phyloP scores from a whole-genome alignment of 805 yeast species.

The Blastobotrys parvus region DNA sequence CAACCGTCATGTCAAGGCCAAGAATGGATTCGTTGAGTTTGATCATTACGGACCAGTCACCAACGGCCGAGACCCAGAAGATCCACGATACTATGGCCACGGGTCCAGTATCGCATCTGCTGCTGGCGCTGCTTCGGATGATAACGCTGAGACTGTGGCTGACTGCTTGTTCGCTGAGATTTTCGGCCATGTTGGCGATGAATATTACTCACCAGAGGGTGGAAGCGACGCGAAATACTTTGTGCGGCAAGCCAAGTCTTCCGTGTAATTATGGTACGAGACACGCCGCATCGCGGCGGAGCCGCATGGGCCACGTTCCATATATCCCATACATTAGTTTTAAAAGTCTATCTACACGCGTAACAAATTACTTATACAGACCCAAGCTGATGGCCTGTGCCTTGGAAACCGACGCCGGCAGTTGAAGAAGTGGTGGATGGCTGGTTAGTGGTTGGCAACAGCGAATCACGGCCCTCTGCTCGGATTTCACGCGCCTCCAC shows the following conservation, averaged over 20 bases:
- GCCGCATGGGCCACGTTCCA: too few species aligned
- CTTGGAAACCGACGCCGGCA: background rate
- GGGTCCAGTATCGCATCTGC: too few species aligned
- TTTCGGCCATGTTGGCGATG: too few species aligned
- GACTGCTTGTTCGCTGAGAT: too few species aligned
- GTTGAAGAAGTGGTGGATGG: background rate
- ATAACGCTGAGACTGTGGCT: background rate
- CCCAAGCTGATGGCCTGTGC: conserved; percentile 1
- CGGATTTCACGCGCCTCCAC: conserved; percentile 41
- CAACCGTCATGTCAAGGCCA: conserved; percentile 1
- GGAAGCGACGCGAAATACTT: too few species aligned
- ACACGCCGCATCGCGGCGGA: too few species aligned
- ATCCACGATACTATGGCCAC: background rate
- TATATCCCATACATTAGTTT: too few species aligned
- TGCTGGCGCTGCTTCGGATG: background rate
- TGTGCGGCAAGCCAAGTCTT: too few species aligned
- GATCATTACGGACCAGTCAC: background rate
- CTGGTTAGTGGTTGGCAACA: background rate
- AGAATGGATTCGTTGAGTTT: background rate
- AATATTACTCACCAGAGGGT: too few species aligned
- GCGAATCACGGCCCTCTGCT: conserved; percentile 23
- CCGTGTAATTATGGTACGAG: too few species aligned
- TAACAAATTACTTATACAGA: background rate
- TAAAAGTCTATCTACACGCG: too few species aligned
- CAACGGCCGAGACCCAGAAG: background rate